A percentile compares a stretch with the other conserved stretches of the same genome.
Conservation (phyloP, 129 eudicot species). For the Pulicaria dysenterica region DNA sequence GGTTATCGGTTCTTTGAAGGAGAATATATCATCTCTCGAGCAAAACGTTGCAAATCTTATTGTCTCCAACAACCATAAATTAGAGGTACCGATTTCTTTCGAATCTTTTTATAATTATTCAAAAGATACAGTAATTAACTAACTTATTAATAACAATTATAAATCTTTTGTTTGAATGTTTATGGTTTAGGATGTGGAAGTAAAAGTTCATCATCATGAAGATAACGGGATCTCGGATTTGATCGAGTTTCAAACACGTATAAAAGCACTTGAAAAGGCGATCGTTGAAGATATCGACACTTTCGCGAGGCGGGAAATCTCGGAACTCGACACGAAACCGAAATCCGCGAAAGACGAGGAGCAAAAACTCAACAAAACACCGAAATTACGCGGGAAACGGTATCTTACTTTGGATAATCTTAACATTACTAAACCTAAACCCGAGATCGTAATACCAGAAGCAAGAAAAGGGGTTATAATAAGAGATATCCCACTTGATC, state of each 20-base stretch:
- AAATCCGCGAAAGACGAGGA: slow-evolving; percentile 29
- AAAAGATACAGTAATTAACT: no score
- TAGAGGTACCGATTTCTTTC: slow-evolving; percentile 48
- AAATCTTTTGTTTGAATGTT: neutral
- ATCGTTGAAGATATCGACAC: slow-evolving; percentile 49
- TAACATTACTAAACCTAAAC: slow-evolving; percentile 44
- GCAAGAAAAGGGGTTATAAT: slow-evolving; percentile 48
- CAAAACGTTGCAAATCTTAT: slow-evolving; percentile 48
- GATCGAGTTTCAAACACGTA: slow-evolving; percentile 58
- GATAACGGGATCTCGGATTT: slow-evolving; percentile 51
- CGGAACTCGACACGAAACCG: slow-evolving; percentile 31
- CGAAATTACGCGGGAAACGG: slow-evolving; percentile 38
- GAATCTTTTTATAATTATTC: no score
- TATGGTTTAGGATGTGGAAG: slow-evolving; percentile 45
- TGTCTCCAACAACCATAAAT: slow-evolving; percentile 36
- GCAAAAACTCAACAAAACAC: slow-evolving; percentile 26
- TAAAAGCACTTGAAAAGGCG: slow-evolving; percentile 64
- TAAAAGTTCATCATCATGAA: slow-evolving; percentile 34
- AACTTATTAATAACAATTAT: no score
- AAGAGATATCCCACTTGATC: slow-evolving; percentile 90
- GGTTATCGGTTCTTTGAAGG: slow-evolving; percentile 54
- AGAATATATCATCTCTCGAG: slow-evolving; percentile 66
- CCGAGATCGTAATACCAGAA: slow-evolving; percentile 42
- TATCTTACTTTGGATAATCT: slow-evolving; percentile 38
- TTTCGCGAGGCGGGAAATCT: slow-evolving; percentile 34